Evolutionary conservation across 2,329 filamentous ascomycete genomes (phyloP).

Genomic region (Aspergillus pseudotamarii): DNA sequence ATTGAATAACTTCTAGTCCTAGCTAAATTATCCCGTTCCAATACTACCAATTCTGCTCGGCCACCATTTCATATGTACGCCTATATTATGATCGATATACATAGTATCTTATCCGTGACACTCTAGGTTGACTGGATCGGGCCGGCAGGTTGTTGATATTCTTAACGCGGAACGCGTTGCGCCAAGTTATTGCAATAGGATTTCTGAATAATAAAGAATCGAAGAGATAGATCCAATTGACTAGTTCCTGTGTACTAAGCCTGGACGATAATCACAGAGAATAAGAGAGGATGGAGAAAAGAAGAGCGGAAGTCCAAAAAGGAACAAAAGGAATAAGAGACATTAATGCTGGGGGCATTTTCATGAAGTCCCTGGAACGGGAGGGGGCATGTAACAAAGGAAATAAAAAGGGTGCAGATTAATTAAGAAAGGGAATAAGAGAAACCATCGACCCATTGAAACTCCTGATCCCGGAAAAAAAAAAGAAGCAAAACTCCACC

Average conservation of each 20-base stretch:
- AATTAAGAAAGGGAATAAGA: slow-evolving; percentile 10
- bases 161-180: too few relatives aligned
- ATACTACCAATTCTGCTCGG: background rate
- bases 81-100: too few relatives aligned
- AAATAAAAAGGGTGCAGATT: background rate
- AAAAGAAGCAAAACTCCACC: slow-evolving; percentile 19
- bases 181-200: too few relatives aligned
- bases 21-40: background rate
- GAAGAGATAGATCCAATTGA: slow-evolving; percentile 23
- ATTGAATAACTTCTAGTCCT: background rate
- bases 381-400: slow-evolving; percentile 6
- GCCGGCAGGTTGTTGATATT: too few relatives aligned
- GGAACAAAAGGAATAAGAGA: background rate
- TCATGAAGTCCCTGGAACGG: slow-evolving; percentile 4
- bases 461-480: slow-evolving; percentile 15
- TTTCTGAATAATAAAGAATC: too few relatives aligned
- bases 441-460: slow-evolving; percentile 16
- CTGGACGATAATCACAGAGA: slow-evolving; percentile 27
- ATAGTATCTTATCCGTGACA: too few relatives aligned
- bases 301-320: slow-evolving; percentile 9
- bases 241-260: slow-evolving; percentile 23
- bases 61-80: background rate
- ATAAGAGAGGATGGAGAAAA: slow-evolving; percentile 19
- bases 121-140: too few relatives aligned
- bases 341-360: slow-evolving; percentile 3